Evolutionary conservation across 805 yeast genomes (phyloP).

Genomic region (Blastobotrys peoriensis): DNA sequence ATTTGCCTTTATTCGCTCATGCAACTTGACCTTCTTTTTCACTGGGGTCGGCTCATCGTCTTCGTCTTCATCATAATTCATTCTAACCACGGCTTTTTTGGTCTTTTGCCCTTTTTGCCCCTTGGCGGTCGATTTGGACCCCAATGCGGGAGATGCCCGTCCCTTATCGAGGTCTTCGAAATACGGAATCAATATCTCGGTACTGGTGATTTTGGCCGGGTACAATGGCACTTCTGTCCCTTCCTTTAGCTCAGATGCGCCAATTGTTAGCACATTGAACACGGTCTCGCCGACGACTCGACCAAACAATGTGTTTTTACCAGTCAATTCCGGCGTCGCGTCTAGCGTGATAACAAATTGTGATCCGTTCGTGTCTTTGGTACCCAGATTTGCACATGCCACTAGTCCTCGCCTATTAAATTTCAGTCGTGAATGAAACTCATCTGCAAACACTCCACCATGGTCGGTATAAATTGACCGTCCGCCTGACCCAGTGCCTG

Average conservation of each 20-base stretch:
- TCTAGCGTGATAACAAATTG: constrained; percentile 46
- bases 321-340: constrained; percentile 40
- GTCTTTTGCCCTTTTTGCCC: constrained; percentile 6
- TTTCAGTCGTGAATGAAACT: constrained; percentile 46
- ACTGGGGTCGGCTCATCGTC: constrained; percentile 26
- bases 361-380: constrained; percentile 29
- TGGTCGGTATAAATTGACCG: constrained; percentile 21
- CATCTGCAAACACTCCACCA: constrained; percentile 31
- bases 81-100: constrained; percentile 27
- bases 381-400: constrained; percentile 41
- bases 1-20: too few species aligned
- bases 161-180: constrained; percentile 39
- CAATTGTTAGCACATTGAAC: constrained; percentile 46
- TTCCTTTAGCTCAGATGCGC: constrained; percentile 40
- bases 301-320: constrained; percentile 48
- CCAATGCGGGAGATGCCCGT: constrained; percentile 7
- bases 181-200: constrained; percentile 42
- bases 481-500: constrained; percentile 30
- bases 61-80: constrained; percentile 38
- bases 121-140: constrained; percentile 1
- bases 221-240: constrained; percentile 43
- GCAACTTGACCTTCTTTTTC: constrained; percentile 12
- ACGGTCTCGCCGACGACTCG: constrained; percentile 50
- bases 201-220: constrained; percentile 41
- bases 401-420: constrained; percentile 50